A percentile compares a stretch with the other conserved stretches of the same genome.
phyloP scores from a whole-genome alignment of 192 early-diverging fungal species.

The Linnemannia zychae region DNA sequence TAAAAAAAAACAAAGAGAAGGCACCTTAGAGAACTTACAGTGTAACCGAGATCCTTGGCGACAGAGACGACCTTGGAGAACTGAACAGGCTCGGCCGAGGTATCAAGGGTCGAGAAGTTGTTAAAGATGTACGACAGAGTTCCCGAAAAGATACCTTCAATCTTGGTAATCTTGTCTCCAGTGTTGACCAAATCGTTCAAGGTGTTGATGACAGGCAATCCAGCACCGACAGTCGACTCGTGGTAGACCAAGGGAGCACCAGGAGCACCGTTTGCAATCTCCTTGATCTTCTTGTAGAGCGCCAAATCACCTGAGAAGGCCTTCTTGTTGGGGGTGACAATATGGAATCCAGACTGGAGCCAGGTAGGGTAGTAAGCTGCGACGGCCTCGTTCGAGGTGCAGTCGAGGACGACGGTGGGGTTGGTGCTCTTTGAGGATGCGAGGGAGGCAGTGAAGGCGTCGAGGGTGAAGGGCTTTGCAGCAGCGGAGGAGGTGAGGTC shows the following conservation, averaged over 20 bases:
- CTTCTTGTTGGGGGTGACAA: conserved; percentile 99
- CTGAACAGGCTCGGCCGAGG: conserved; percentile 61
- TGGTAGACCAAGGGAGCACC: conserved; percentile 82
- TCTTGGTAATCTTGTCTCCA: conserved; percentile 91
- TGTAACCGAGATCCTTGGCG: conserved; percentile 95
- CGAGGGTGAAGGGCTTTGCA: conserved; percentile 58
- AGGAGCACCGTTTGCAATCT: conserved; percentile 51
- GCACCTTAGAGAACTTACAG: conserved; percentile 62
- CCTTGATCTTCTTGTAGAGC: conserved; percentile 83
- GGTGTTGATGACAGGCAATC: conserved; percentile 94
- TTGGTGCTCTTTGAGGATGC: conserved; percentile 55
- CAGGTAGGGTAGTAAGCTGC: conserved; percentile 88
- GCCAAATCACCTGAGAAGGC: conserved; percentile 83
- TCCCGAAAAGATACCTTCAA: conserved; percentile 98
- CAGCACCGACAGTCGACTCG: conserved; percentile 97
- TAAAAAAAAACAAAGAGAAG: not conserved
- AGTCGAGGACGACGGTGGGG: conserved; percentile 88
- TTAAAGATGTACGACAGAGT: conserved; percentile 99
- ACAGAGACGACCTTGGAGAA: conserved; percentile 93
- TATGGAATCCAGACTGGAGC: conserved; percentile 81
- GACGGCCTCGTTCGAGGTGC: conserved; percentile 86
- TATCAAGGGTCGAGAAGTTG: conserved; percentile 84
- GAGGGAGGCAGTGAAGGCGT: conserved; percentile 68
- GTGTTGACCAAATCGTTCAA: conserved; percentile 92
- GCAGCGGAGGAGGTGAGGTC: conserved; percentile 42